Evolutionary conservation across 371 early-diverging fungal genomes (phyloP), one percentile per base, ranked within the genome.

Genomic region (Mortierella sp.): DNA sequence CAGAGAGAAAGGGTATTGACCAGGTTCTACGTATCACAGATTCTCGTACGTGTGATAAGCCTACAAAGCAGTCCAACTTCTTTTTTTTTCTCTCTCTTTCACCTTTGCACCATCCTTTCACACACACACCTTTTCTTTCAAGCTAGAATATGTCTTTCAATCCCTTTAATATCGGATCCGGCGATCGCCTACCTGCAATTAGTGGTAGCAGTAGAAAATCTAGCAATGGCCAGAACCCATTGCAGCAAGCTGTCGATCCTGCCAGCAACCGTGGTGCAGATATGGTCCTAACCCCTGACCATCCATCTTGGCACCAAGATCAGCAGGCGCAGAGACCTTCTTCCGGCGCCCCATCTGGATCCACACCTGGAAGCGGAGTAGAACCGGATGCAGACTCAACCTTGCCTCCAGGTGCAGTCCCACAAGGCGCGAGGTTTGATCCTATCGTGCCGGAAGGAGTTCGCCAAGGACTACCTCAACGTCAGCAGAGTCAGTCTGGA

Each of bases 231-330:
- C 54, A 32, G 19, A 74, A 67, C 56, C 74, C 80, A 0, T 67
- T 73, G 6, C 57, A 47, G 13, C 65, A 73, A 19, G 74, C 80
- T 13, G 42, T 51, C 61, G 58, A 79, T 60, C 65, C 79, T 5
- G 40, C 65, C 58, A 61, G 61, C 55, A 73, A 62, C 55, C 37
- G 63, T 4, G 64, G 71, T 26, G 80, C 64, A 15, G 80, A 70
- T 22, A 79, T 79, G 80, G 58, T 79, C 35, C 57, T 79, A 22
- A 79, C 80, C 7, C 74, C 74, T 1, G 80, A 79, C n/a, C 74
- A 79, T 35, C 80, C 80, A 31, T 54, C 70, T 17, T 79, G 80
- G 80, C 63, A 62, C 23, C 55, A 35, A 7, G 42, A 45, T 32
- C 47, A 35, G 53, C 31, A 40, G n/a, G 45, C 42, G 2, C 61